Evolutionary conservation across 352 stramenopile species (phyloP), one percentile per base, ranked within the genome.

Genomic region (Phytophthora multivora): DNA sequence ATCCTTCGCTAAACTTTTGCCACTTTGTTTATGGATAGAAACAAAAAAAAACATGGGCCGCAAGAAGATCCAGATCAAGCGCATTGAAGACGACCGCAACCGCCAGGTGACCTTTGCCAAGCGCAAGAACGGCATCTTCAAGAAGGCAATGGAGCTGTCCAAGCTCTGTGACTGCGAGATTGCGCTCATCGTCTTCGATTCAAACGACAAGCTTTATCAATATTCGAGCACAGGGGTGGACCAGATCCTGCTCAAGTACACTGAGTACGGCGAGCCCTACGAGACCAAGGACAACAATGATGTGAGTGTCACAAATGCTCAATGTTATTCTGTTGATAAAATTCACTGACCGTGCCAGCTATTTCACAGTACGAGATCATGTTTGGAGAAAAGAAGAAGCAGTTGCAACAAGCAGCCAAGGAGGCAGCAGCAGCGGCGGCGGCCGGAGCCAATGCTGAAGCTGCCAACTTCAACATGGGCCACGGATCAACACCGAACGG

Each of bases 61-160:
- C 68, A 94, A 94, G 79, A 94, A 94, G 73, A 94, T 94, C 61
- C 88, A 94, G 73, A 94, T 94, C 63, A 84, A 92, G 63, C 81
- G 85, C 57, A 94, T 94, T 59, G 85, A 90, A 36, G 85, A 94
- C 59, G 85, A 91, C 61, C 85, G 85, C 66, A 94, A 94, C 63
- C 85, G 85, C 15, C 83, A 92, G 51, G 79, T 94, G 51, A 94
- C 85, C 15, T 94, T 94, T 54, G 75, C 81, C 30, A 94, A 94
- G 70, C 79, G 85, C 60, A 94, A 94, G 62, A 88, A 84, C 55
- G 85, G 85, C 40, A 86, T 93, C 51, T 93, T 93, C 63, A 93
- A 93, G 71, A 93, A 93, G 53, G 85, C 85, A 51, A 93, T 93
- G 85, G 85, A 93, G 60, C 63, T 93, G 38, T 93, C 85, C 48